These are phyloP conservation scores for Linnemannia exigua DNA, from an alignment of 192 early-diverging fungal species.

Conservation along the genomic window DNA sequence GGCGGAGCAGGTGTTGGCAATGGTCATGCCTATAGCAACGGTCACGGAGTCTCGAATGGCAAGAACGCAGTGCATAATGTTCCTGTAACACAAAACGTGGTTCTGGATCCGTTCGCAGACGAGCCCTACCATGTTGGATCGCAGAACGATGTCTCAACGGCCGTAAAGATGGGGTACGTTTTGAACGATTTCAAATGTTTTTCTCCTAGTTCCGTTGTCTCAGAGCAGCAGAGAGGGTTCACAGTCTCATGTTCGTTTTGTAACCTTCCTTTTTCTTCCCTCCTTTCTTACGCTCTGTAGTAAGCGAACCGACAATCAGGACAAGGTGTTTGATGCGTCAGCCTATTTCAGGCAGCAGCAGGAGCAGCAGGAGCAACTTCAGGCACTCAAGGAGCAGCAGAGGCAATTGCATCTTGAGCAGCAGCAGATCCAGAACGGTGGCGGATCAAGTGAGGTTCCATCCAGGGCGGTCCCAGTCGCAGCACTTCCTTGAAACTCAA, in stretches of 20 bases:
- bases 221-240: no score
- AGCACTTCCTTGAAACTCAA: conserved; percentile 8
- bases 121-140: conserved; percentile 32
- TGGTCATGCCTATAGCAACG: conserved; percentile 16
- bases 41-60: conserved; percentile 18
- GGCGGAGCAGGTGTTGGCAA: conserved; percentile 20
- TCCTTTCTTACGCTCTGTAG: conserved; percentile 12
- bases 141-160: conserved; percentile 32
- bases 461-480: conserved; percentile 9
- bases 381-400: conserved; percentile 40
- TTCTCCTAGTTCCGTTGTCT: not conserved
- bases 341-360: conserved; percentile 51
- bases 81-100: not conserved
- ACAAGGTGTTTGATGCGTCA: conserved; percentile 56
- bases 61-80: conserved; percentile 11
- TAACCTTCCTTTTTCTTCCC: not conserved
- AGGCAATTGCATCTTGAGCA: conserved; percentile 35
- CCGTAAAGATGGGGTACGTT: conserved; percentile 53
- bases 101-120: conserved; percentile 39
- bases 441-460: conserved; percentile 32
- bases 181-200: no score
- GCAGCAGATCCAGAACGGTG: conserved; percentile 7
- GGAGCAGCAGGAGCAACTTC: conserved; percentile 44
- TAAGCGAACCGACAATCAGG: conserved; percentile 51
- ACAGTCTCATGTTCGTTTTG: not conserved